Evolutionary conservation across 495 filamentous ascomycete species (phyloP).

Genomic region (Penicillium arizonense): DNA sequence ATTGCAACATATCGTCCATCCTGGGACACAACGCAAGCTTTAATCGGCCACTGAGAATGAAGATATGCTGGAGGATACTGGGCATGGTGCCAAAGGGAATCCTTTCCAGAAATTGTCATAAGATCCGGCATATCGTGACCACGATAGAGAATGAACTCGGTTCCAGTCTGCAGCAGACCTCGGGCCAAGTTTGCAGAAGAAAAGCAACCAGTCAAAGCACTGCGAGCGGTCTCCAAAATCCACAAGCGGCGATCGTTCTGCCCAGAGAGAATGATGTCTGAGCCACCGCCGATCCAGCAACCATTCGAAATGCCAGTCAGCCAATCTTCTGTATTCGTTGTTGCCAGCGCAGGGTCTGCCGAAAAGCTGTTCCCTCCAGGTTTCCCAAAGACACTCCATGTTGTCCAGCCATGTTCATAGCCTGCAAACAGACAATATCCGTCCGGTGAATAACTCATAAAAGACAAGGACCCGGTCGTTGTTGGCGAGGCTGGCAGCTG

Average conservation of each 20-base stretch:
- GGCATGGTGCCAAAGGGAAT: constrained; percentile 87
- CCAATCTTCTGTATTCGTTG: constrained; percentile 73
- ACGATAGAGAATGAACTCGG: constrained; percentile 84
- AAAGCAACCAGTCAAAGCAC: constrained; percentile 85
- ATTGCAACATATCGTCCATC: constrained; percentile 95
- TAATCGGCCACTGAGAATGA: constrained; percentile 88
- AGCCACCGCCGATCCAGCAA: constrained; percentile 84
- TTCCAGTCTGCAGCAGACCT: constrained; percentile 82
- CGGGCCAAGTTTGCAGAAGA: constrained; percentile 84
- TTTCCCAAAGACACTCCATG: constrained; percentile 97
- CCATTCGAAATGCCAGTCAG: constrained; percentile 70
- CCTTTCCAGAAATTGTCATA: constrained; percentile 88
- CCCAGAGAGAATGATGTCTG: constrained; percentile 73
- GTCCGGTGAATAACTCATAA: constrained; percentile 87
- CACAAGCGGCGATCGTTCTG: constrained; percentile 74
- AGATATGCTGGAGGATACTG: constrained; percentile 84
- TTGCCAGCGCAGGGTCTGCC: constrained; percentile 60
- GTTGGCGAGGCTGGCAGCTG: constrained; percentile 59
- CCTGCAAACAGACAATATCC: constrained; percentile 96
- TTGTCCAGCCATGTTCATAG: constrained; percentile 90
- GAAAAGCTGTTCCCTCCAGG: constrained; percentile 77
- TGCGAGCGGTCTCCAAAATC: constrained; percentile 88
- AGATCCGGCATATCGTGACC: constrained; percentile 89
- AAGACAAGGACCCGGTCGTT: constrained; percentile 67
- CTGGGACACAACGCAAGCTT: constrained; percentile 76